Evolutionary conservation across 225 moss, liverwort and hornwort species (phyloP), one percentile per base, ranked within the genome.

Genomic region (Climacium dendroides): DNA sequence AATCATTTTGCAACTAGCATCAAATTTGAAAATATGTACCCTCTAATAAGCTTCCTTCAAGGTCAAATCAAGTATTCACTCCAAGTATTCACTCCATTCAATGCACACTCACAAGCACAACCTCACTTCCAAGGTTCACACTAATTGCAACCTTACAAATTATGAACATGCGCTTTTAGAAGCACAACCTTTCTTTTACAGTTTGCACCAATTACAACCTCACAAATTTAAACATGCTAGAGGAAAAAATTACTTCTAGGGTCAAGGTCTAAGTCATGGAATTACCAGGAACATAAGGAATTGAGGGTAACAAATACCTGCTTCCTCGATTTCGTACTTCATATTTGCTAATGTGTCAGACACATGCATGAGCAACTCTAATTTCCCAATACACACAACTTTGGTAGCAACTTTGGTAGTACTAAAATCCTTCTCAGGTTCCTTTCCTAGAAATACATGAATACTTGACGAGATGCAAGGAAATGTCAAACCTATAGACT

Each of bases 351-450:
- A 47, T 4, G 3, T 4, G 16, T 15, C 0, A 23, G 6, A 45
- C 10, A 47, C 1, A 34, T 0, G 0, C 0, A 34, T 4, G 10
- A 62, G 15, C 1, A 0, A 0, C 3, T 2, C 0, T 3, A 0
- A 0, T 0, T 34, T 2, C 4, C 0, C 10, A 34, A 10, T 1
- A 62, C 3, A 35, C 10, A 80, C 19, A n/a, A n/a, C n/a, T n/a
- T n/a, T n/a, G n/a, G n/a, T n/a, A n/a, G n/a, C n/a, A n/a, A n/a
- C n/a, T n/a, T n/a, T n/a, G n/a, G n/a, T n/a, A n/a, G n/a, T n/a
- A n/a, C n/a, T n/a, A n/a, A n/a, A n/a, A n/a, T n/a, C n/a, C n/a
- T n/a, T n/a, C n/a, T n/a, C n/a, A n/a, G n/a, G n/a, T n/a, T n/a
- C n/a, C n/a, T n/a, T n/a, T 9, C 30, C 14, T 20, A 32, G 4